Percentiles rank a stretch among this genome's conserved stretches.
Evolutionary conservation across 345 rosid genomes (phyloP).

Genomic region (Kandelia obovata): DNA sequence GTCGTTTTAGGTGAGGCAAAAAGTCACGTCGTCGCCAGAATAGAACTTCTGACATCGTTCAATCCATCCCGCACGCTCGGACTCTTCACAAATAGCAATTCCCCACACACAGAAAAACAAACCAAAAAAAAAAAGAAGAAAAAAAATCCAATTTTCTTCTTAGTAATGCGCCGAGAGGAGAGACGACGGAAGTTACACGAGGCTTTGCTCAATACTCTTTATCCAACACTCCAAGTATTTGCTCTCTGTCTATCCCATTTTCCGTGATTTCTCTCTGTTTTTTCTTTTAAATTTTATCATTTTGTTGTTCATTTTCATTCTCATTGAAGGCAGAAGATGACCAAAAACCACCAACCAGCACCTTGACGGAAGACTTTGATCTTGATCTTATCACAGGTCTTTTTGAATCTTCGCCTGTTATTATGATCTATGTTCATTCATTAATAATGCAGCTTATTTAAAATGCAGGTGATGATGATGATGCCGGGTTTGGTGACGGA

Average conservation of each 20-base stretch:
- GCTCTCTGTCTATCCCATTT: too few relatives aligned
- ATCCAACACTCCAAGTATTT: conserved; percentile 38
- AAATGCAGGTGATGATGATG: conserved; percentile 41
- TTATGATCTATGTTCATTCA: neutral
- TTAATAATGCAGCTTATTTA: neutral
- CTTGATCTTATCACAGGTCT: conserved; percentile 50
- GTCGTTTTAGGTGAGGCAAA: too few relatives aligned
- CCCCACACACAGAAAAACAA: too few relatives aligned
- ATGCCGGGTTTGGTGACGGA: conserved; percentile 4
- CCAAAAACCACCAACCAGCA: conserved; percentile 8
- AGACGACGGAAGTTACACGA: conserved; percentile 58
- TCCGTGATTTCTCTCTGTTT: too few relatives aligned
- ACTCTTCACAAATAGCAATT: too few relatives aligned
- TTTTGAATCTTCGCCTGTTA: neutral
- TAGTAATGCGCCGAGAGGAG: conserved; percentile 42
- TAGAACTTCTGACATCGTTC: too few relatives aligned
- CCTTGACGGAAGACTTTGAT: conserved; percentile 18
- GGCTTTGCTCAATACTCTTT: conserved; percentile 55
- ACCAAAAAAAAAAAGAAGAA: too few relatives aligned
- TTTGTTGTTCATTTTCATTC: too few relatives aligned
- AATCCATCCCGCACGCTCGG: too few relatives aligned
- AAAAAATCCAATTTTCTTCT: neutral
- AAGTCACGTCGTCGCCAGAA: too few relatives aligned
- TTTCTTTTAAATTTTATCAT: too few relatives aligned
- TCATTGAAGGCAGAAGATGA: conserved; percentile 20